Evolutionary conservation across 208 protist genomes (phyloP), one percentile per base, ranked within the genome.

Genomic region (Leptomonas seymouri): DNA sequence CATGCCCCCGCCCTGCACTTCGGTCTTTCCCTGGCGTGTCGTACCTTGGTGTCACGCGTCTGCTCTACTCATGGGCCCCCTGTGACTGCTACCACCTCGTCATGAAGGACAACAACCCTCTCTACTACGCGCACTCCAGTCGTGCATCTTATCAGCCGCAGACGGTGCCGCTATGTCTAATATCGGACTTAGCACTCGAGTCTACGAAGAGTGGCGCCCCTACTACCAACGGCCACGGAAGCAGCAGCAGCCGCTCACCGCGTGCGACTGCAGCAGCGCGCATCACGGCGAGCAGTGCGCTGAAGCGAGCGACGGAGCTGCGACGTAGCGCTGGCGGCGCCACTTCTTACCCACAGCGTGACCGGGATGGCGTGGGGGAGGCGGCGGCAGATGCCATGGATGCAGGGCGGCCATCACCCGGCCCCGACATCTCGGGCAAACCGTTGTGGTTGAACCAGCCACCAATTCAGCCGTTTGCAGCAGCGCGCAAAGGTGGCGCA

Each of bases 81-180:
- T 93, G 87, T 68, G 82, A 93, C 67, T 86, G 79, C 58, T 88
- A 90, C 63, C 84, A 90, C 68, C 76, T 90, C 55, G 87, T 93
- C 18, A 77, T 82, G 67, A 78, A 81, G 63, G 84, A 87, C 41
- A 77, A 74, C 61, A 88, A 88, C 44, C 77, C 87, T 2, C 70
- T 90, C 25, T 93, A 90, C 65, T 87, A 86, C 71, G 77, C 84
- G 41, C 76, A 84, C 31, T 89, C 82, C 3, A 76, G 74, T 28
- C 81, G 74, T 5, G 81, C 84, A 3, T 63, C 87, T 15, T 89
- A 93, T 57, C 50, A 71, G 7, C 44, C 73, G 41, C 84, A 83
- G 48, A 87, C 81, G 16, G 76, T 86, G 34, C 79, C 60, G 42
- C 73, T 90, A 30, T 79, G 71, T n/a, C 84, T 93, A 46, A 69